These are phyloP conservation scores for Neoboletus magnificus DNA, from an alignment of 768 basidiomycete species.

Conservation along the genomic window DNA sequence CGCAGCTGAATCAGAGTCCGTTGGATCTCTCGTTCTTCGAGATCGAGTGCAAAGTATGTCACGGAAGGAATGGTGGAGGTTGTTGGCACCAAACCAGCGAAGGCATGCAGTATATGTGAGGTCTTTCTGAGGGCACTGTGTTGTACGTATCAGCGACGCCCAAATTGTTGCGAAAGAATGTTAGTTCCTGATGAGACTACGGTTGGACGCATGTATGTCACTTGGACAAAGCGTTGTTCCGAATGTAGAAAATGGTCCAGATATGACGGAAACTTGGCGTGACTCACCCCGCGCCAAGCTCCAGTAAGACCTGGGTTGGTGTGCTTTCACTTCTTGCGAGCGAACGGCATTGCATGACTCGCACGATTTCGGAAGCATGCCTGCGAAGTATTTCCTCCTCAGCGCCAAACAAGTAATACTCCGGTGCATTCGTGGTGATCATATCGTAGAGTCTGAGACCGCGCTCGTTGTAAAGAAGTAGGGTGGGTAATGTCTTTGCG, in stretches of 20 bases:
- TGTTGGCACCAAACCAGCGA: slow-evolving; percentile 52
- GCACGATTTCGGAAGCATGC: slow-evolving; percentile 72
- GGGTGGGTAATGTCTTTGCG: slow-evolving; percentile 68
- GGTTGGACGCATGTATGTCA: neutral
- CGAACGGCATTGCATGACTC: slow-evolving; percentile 54
- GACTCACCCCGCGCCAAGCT: slow-evolving; percentile 91
- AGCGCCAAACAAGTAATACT: slow-evolving; percentile 89
- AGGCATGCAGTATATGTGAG: slow-evolving; percentile 71
- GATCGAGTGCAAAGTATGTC: slow-evolving; percentile 90
- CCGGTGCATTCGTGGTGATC: slow-evolving; percentile 71
- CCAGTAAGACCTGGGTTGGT: slow-evolving; percentile 64
- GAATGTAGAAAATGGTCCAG: neutral
- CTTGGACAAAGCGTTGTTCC: neutral
- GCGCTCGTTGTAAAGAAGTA: slow-evolving; percentile 81
- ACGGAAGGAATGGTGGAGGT: slow-evolving; percentile 44
- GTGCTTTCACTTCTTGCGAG: slow-evolving; percentile 16
- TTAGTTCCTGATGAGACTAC: too few relatives aligned
- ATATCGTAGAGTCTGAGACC: slow-evolving; percentile 86
- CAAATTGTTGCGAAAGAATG: neutral
- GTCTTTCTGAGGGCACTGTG: slow-evolving; percentile 84
- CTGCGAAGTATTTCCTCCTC: slow-evolving; percentile 82
- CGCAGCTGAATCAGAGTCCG: slow-evolving; percentile 72
- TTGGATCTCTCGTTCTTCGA: slow-evolving; percentile 82
- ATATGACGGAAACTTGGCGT: neutral
- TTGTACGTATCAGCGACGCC: slow-evolving; percentile 7